Evolutionary conservation across 768 basidiomycete species (phyloP).

Genomic region (Leccinum arenicola): DNA sequence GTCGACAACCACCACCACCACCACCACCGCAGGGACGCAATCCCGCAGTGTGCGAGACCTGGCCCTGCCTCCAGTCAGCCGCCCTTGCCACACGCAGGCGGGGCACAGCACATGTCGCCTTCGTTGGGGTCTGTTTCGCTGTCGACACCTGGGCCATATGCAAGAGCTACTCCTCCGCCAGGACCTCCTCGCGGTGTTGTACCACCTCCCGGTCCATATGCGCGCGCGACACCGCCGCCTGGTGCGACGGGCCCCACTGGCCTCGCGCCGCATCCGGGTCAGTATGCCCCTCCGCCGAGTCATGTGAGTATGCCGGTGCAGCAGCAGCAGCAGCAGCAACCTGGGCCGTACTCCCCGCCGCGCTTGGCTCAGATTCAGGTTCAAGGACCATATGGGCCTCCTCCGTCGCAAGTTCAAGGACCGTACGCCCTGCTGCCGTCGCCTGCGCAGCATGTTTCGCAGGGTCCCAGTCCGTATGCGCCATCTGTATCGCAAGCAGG

Average conservation of each 20-base stretch:
- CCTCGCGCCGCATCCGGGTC: slow-evolving; percentile 29
- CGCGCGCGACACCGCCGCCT: slow-evolving; percentile 43
- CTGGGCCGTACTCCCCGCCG: slow-evolving; percentile 25
- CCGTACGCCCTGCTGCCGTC: slow-evolving; percentile 14
- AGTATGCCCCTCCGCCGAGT: slow-evolving; percentile 23
- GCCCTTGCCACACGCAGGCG: slow-evolving; percentile 38
- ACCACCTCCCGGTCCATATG: slow-evolving; percentile 35
- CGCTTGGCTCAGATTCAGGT: slow-evolving; percentile 15
- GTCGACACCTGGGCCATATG: slow-evolving; percentile 35
- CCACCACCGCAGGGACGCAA: slow-evolving; percentile 35
- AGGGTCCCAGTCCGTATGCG: slow-evolving; percentile 16
- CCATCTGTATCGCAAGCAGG: slow-evolving; percentile 10
- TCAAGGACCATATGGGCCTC: slow-evolving; percentile 23
- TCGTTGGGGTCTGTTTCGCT: slow-evolving; percentile 26
- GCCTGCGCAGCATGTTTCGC: slow-evolving; percentile 6
- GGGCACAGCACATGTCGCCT: slow-evolving; percentile 31
- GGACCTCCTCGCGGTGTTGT: slow-evolving; percentile 28
- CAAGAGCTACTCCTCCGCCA: slow-evolving; percentile 43
- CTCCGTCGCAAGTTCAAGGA: slow-evolving; percentile 21
- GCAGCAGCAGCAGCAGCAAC: slow-evolving; percentile 19
- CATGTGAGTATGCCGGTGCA: slow-evolving; percentile 13
- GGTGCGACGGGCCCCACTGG: slow-evolving; percentile 22
- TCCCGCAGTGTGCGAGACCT: slow-evolving; percentile 31
- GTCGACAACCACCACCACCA: too few relatives aligned
- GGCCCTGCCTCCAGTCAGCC: slow-evolving; percentile 28